Base-by-base conservation (phyloP, 1,139 yeast genomes). In the Pichiaceae sp. region DNA sequence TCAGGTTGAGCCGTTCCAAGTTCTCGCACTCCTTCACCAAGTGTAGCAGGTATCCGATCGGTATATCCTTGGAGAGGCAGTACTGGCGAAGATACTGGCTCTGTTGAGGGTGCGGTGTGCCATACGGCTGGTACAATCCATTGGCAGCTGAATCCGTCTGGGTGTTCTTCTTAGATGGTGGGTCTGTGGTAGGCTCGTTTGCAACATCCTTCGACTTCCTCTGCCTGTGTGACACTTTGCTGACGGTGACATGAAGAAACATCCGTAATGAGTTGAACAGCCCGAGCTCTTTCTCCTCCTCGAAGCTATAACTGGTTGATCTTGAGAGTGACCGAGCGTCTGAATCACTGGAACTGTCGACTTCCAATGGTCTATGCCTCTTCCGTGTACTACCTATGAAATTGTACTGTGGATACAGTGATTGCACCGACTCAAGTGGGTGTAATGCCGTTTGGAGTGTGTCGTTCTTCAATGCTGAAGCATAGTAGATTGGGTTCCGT, bases 21-120 rank as follows among this genome's bases (percentile, higher is more conserved):
- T 78, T 76, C 6, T 75, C 75, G 49, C 93, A 81, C 28, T 71
- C 57, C 29, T 67, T 67, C 29, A 82, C 52, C 32, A 81, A 50
- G 53, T 79, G 86, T 23, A 81, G 53, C 6, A 81, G 49, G 47
- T 75, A 72, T 0, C 91, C 93, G 33, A 78, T 60, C 1, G 93
- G 93, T 4, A 82, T 50, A 55, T 82, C 93, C 46, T 68, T 73
- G 15, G 77, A 68, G 17, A 69, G 63, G 2, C 82, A 68, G 50
- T 78, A 78, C 49, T 70, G 75, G 36, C 66, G 49, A 30, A 81
- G 53, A 44, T 73, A 74, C 43, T 70, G 68, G 50, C 75, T 79
- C 33, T 78, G 75, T 29, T 60, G 54, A 3, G 89, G 91, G 52
- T 81, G 89, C 8, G 55, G 49, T 1, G 56, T 46, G 2, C 50